Conservation (phyloP, 2,329 filamentous ascomycete species). For the Colletotrichum musicola region DNA sequence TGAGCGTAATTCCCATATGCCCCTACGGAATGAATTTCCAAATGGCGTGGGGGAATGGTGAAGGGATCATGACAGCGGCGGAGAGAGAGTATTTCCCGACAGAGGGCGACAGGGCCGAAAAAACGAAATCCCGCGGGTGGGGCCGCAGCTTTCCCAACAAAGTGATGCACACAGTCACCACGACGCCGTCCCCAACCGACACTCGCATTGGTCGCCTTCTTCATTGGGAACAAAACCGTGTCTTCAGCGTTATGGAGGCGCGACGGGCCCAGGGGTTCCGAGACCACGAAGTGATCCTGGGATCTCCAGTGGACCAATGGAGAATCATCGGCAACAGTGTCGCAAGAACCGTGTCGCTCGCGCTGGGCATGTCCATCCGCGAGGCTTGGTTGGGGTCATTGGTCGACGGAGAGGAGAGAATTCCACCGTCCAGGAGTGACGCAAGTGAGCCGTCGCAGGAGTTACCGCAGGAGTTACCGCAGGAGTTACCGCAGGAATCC, state of each 20-base stretch:
- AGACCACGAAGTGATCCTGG: slow-evolving; percentile 78
- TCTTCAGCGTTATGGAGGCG: slow-evolving; percentile 74
- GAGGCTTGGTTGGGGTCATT: slow-evolving; percentile 65
- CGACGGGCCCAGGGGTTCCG: slow-evolving; percentile 77
- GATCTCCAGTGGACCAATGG: slow-evolving; percentile 66
- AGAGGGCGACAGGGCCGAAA: slow-evolving; percentile 30
- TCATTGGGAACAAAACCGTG: slow-evolving; percentile 76
- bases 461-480: too few species aligned
- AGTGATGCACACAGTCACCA: slow-evolving; percentile 75
- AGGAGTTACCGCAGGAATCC: too few species aligned
- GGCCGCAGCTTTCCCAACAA: slow-evolving; percentile 63
- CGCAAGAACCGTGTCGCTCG: slow-evolving; percentile 74
- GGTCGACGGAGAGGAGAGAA: slow-evolving; percentile 30
- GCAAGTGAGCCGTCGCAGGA: too few species aligned
- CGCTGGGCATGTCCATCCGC: slow-evolving; percentile 73
- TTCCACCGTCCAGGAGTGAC: too few species aligned
- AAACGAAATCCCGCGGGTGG: slow-evolving; percentile 58
- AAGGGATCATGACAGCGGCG: slow-evolving; percentile 51
- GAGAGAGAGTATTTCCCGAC: slow-evolving; percentile 57
- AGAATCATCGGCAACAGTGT: slow-evolving; percentile 83
- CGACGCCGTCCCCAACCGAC: slow-evolving; percentile 63
- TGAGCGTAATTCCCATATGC: slow-evolving; percentile 70
- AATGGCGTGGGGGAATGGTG: slow-evolving; percentile 57
- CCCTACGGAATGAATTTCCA: slow-evolving; percentile 68
- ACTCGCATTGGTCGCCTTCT: slow-evolving; percentile 65